These are phyloP conservation scores for Miscanthus lutarioriparius DNA, from an alignment of 176 grass and related monocot genomes.

Conservation along the genomic window DNA sequence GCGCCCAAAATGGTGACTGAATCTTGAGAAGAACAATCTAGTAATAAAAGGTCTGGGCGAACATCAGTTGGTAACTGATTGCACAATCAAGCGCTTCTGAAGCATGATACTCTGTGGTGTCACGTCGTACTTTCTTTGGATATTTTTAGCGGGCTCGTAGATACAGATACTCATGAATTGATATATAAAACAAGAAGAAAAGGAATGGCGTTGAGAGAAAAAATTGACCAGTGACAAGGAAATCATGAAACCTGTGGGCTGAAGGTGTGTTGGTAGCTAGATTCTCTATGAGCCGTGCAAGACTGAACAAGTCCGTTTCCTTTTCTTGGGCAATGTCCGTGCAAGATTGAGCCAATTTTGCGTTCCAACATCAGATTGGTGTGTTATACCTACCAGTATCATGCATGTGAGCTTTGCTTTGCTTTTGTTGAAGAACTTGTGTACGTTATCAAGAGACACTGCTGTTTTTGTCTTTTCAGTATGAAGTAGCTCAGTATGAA, in stretches of 20 bases:
- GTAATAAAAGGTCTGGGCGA: neutral
- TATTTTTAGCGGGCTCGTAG: neutral
- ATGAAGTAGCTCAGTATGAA: neutral
- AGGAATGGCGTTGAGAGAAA: neutral
- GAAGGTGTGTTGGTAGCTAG: neutral
- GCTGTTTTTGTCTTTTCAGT: neutral
- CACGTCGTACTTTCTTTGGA: neutral
- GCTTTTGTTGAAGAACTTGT: neutral
- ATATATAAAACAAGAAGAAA: neutral
- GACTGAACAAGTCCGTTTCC: neutral
- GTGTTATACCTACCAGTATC: conserved; percentile 10
- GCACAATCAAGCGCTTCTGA: neutral
- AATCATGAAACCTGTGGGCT: neutral
- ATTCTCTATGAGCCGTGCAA: neutral
- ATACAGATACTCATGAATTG: neutral
- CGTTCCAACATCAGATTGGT: neutral
- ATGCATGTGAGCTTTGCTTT: neutral
- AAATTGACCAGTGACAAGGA: neutral
- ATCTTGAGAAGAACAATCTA: neutral
- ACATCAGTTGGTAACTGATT: neutral
- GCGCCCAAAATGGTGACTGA: neutral
- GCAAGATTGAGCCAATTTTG: neutral
- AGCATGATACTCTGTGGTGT: neutral
- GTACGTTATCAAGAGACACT: neutral
- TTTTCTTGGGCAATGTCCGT: neutral